A percentile compares a stretch with the other conserved stretches of the same genome.
These are phyloP conservation scores for Acacia crassicarpa DNA, from an alignment of 306 rosid genomes.

Conservation along the genomic window DNA sequence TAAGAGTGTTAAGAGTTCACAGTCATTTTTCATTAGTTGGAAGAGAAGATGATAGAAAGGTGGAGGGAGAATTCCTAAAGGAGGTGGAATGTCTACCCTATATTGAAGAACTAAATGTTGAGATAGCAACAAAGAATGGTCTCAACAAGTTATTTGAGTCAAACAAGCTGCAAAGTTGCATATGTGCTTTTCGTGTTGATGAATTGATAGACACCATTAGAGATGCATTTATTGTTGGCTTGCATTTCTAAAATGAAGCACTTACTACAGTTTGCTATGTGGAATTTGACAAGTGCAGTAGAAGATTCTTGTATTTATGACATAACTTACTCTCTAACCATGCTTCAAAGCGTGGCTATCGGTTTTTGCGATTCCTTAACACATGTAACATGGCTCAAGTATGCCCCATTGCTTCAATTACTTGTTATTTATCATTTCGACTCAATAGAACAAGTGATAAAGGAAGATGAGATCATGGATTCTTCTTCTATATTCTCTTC, in stretches of 20 bases:
- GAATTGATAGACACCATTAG: not conserved
- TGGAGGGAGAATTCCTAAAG: not conserved
- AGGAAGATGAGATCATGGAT: not conserved
- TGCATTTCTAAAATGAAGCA: not conserved
- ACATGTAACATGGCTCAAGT: not conserved
- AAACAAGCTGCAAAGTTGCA: not conserved
- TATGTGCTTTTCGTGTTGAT: not conserved
- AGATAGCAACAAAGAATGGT: not conserved
- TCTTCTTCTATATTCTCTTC: not conserved
- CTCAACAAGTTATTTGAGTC: not conserved
- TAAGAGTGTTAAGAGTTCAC: not conserved
- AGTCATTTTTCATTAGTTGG: accelerated
- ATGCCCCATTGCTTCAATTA: not conserved
- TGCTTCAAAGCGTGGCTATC: not conserved
- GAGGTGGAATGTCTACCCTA: not conserved
- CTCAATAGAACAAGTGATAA: not conserved
- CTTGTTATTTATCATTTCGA: accelerated
- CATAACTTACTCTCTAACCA: not conserved
- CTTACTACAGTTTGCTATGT: not conserved
- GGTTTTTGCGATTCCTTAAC: accelerated
- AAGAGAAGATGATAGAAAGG: too few species aligned
- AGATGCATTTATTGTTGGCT: not conserved
- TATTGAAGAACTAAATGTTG: not conserved
- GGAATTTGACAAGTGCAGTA: accelerated
- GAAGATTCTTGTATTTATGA: not conserved